These are phyloP conservation scores for Berberis thunbergii DNA, from an alignment of 164 flowering plant genomes.

Conservation along the genomic window DNA sequence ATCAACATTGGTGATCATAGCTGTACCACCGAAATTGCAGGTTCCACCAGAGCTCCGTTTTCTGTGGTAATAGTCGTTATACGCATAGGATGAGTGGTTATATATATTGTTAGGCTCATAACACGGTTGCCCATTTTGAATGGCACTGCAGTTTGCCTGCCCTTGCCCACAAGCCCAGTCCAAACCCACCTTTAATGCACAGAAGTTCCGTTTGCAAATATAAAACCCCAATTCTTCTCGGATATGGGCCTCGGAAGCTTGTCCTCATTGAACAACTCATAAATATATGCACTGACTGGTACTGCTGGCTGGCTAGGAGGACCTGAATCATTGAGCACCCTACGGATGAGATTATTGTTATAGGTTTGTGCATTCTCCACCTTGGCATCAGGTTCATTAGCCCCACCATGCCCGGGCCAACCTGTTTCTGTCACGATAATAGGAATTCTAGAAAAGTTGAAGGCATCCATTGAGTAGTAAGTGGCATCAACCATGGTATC, in stretches of 20 bases:
- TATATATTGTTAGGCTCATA: constrained; percentile 47
- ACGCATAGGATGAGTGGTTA: constrained; percentile 91
- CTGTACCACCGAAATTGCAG: constrained; percentile 84
- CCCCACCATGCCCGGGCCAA: constrained; percentile 87
- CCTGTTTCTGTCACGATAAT: constrained; percentile 84
- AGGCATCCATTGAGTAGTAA: constrained; percentile 63
- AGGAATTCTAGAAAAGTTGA: constrained; percentile 64
- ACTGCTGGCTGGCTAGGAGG: constrained; percentile 60
- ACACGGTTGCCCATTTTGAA: constrained; percentile 75
- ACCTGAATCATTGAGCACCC: constrained; percentile 60
- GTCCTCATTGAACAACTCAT: constrained; percentile 78
- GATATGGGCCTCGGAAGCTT: constrained; percentile 52
- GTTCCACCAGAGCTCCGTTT: constrained; percentile 66
- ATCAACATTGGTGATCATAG: constrained; percentile 41
- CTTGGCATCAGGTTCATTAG: constrained; percentile 76
- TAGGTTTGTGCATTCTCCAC: constrained; percentile 62
- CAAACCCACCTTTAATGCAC: constrained; percentile 57
- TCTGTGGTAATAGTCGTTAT: constrained; percentile 79
- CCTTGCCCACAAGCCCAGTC: constrained; percentile 98
- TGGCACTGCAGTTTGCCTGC: constrained; percentile 64
- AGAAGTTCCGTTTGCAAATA: constrained; percentile 46
- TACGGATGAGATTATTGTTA: constrained; percentile 44
- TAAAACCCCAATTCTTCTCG: constrained; percentile 66
- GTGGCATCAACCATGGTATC: constrained; percentile 97
- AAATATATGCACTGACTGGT: constrained; percentile 66